Conservation (phyloP, 1,284 basidiomycete genomes). For the Schizopora paradoxa region DNA sequence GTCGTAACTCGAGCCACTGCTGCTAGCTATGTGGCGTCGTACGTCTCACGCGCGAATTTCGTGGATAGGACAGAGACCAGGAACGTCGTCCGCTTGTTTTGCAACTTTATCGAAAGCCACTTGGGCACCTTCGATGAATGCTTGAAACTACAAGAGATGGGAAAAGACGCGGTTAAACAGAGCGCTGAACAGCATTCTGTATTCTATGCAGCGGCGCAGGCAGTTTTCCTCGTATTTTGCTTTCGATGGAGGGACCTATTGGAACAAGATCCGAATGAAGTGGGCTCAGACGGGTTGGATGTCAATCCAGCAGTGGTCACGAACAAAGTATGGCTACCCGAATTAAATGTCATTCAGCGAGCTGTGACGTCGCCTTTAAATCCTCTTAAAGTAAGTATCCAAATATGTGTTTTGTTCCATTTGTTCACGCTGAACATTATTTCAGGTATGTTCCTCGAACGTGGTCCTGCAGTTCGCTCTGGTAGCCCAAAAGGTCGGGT, state of each 20-base stretch:
- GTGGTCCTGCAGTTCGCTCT: slow-evolving; percentile 95
- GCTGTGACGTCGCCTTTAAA: slow-evolving; percentile 83
- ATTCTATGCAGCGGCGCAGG: slow-evolving; percentile 93
- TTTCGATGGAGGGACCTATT: slow-evolving; percentile 93
- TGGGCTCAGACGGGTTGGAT: slow-evolving; percentile 38
- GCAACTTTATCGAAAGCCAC: slow-evolving; percentile 76
- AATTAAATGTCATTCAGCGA: slow-evolving; percentile 76
- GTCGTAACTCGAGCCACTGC: slow-evolving; percentile 82
- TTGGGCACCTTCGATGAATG: slow-evolving; percentile 67
- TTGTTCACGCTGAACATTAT: background rate
- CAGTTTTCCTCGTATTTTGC: slow-evolving; percentile 96
- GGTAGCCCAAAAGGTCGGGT: slow-evolving; percentile 86
- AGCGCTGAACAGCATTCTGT: slow-evolving; percentile 58
- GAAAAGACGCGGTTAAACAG: slow-evolving; percentile 21
- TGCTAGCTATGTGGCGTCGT: slow-evolving; percentile 87
- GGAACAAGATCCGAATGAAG: slow-evolving; percentile 45
- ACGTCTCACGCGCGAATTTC: slow-evolving; percentile 88
- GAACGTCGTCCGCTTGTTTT: slow-evolving; percentile 77
- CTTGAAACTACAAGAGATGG: slow-evolving; percentile 31
- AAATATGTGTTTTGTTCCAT: slow-evolving; percentile 13
- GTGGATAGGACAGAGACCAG: slow-evolving; percentile 75
- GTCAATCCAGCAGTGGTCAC: slow-evolving; percentile 22
- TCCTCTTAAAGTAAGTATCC: slow-evolving; percentile 77
- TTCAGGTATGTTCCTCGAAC: slow-evolving; percentile 81
- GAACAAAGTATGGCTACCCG: slow-evolving; percentile 77